Evolutionary conservation across 2,329 filamentous ascomycete genomes (phyloP).

Genomic region (Coniochaeta pulveracea): DNA sequence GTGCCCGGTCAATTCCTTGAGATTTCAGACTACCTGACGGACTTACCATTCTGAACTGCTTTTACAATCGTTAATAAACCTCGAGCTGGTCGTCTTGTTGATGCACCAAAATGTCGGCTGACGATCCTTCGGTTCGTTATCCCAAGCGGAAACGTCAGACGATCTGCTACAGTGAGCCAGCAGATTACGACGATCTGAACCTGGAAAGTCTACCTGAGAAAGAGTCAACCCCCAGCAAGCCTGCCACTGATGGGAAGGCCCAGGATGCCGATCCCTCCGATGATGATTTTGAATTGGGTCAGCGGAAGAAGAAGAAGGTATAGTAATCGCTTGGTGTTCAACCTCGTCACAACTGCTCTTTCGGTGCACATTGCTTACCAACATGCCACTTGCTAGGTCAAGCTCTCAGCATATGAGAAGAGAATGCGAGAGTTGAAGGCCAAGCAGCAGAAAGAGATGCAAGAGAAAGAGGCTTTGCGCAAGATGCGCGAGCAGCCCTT

Average conservation of each 20-base stretch:
- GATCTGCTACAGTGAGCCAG: background rate
- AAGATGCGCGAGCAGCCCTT: conserved; percentile 1
- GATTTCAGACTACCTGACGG: background rate
- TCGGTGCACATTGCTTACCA: no score
- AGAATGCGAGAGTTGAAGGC: no score
- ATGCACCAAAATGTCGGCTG: no score
- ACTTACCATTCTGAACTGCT: background rate
- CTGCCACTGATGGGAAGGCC: background rate
- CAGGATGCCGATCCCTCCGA: background rate
- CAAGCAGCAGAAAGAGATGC: no score
- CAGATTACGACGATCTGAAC: background rate
- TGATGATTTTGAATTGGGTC: background rate
- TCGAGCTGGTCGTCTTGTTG: background rate
- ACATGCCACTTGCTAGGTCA: no score
- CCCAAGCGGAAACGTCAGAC: conserved; percentile 1
- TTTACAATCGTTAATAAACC: background rate
- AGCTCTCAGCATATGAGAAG: no score
- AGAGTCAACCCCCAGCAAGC: background rate
- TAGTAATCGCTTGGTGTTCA: background rate
- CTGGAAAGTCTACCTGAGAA: background rate
- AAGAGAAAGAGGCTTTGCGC: background rate
- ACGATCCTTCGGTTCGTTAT: conserved; percentile 2
- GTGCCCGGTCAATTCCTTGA: background rate
- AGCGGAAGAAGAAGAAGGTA: background rate
- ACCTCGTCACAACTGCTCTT: background rate